A percentile compares a stretch with the other conserved stretches of the same genome.
Evolutionary conservation across 148 eudicot genomes (phyloP).

Genomic region (Vaccinium vitisidaea): DNA sequence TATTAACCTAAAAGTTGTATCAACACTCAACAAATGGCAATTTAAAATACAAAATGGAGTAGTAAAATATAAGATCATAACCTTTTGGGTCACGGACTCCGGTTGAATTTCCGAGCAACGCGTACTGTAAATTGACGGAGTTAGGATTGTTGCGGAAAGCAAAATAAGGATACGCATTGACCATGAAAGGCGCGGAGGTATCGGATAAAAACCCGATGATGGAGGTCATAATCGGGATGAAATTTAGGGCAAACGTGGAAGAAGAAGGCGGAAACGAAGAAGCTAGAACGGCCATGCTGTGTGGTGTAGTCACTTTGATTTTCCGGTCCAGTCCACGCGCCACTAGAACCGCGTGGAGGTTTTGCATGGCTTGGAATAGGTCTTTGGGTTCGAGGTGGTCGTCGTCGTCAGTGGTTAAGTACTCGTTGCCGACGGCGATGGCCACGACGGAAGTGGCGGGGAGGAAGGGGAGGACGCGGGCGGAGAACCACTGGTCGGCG

Average conservation of each 20-base stretch:
- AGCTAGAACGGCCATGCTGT: constrained; percentile 45
- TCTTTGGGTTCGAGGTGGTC: constrained; percentile 24
- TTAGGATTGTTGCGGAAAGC: constrained; percentile 36
- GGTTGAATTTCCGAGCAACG: constrained; percentile 36
- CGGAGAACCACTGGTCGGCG: constrained; percentile 36
- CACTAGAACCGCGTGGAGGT: constrained; percentile 28
- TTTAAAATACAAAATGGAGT: background rate
- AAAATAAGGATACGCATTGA: constrained; percentile 43
- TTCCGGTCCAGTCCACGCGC: constrained; percentile 39
- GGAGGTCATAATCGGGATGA: constrained; percentile 34
- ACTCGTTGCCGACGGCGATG: constrained; percentile 41
- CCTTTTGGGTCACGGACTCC: constrained; percentile 41
- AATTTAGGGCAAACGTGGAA: constrained; percentile 34
- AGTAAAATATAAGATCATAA: background rate
- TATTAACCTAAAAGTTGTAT: too few relatives aligned
- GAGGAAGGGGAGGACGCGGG: constrained; percentile 33
- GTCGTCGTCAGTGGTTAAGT: constrained; percentile 26
- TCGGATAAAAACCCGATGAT: constrained; percentile 35
- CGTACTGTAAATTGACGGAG: constrained; percentile 32
- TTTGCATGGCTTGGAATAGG: constrained; percentile 37
- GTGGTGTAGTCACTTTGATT: constrained; percentile 43
- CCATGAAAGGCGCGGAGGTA: constrained; percentile 36
- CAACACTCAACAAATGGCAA: background rate
- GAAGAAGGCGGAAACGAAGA: constrained; percentile 45
- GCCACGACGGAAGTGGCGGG: constrained; percentile 36